Evolutionary conservation across 1,284 basidiomycete species (phyloP), one percentile per base, ranked within the genome.

Genomic region (Hypsizygus ulmarius): DNA sequence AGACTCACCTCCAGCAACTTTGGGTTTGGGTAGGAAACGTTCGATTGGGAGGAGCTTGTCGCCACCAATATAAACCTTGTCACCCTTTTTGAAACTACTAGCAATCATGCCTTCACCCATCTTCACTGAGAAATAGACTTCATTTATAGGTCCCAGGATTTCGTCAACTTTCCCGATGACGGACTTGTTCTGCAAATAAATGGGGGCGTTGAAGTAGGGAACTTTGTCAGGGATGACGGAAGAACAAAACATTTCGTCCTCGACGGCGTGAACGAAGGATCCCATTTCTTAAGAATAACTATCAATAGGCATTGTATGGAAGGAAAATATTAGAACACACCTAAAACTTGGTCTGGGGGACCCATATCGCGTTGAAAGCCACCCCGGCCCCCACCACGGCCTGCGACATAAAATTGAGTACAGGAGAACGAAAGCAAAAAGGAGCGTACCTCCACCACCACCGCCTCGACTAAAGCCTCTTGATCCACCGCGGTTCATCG

Each of bases 121-220:
- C 74, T 99, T 99, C 59, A 99, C 80, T 3, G 95, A 97, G 64
- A 99, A 99, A 72, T 86, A 98, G 49, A 99, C 94, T 67, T 99
- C 93, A 69, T 99, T 99, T 69, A 99, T 96, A 8, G 97, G 97
- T 0, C 94, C 94, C 12, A 97, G 78, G 55, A 97, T 97, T 69
- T 97, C 94, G 69, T 97, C 94, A 32, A 97, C 90, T 69, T 95
- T 96, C 55, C 94, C 94, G 55, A 97, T 93, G 53, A 83, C 82
- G 7, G 94, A 93, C 74, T 98, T 99, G 74, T 99, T 99, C 75
- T 93, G 87, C 43, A 99, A 82, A 70, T 97, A 99, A 66, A 99
- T 97, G 45, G 97, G 96, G 0, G 97, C 96, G 69, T 99, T 99
- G 78, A 99, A 99, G 73, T 97, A 97, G 0, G 97, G 97, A 11